Conservation (phyloP, 148 eudicot genomes). For the Chenopodium formosanum region DNA sequence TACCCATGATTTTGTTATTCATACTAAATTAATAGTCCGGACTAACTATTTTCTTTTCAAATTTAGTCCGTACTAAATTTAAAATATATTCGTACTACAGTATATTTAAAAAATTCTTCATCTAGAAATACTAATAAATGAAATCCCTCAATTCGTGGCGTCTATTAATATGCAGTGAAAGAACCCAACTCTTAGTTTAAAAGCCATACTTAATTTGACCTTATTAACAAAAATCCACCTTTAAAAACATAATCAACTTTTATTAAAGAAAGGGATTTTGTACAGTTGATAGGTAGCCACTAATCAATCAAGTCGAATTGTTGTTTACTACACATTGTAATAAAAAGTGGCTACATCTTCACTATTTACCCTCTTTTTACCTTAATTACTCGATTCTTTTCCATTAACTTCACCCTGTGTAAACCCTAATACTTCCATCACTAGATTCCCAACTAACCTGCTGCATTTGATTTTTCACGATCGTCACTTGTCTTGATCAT, state of each 20-base stretch:
- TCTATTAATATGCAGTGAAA: not conserved
- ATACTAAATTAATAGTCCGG: too few species aligned
- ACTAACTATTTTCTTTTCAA: too few species aligned
- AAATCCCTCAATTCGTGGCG: not conserved
- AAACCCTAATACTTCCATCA: too few species aligned
- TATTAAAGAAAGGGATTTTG: slow-evolving; percentile 11
- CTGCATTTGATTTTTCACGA: too few species aligned
- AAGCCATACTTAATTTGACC: not conserved
- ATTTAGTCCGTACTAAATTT: too few species aligned
- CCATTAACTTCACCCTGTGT: not conserved
- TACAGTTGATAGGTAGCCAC: slow-evolving; percentile 17
- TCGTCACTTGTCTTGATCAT: too few species aligned
- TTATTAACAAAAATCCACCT: slow-evolving; percentile 3
- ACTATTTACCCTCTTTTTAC: slow-evolving; percentile 16
- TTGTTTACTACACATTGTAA: slow-evolving; percentile 15
- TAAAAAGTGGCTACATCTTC: not conserved
- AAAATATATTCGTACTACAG: too few species aligned
- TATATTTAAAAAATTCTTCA: too few species aligned
- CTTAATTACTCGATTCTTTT: slow-evolving; percentile 8
- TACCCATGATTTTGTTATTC: too few species aligned
- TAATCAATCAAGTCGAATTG: slow-evolving; percentile 15
- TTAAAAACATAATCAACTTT: slow-evolving; percentile 18
- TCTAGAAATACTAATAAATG: too few species aligned
- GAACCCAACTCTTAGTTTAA: not conserved
- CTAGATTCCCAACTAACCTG: too few species aligned